These are phyloP conservation scores for Globisporangium irregulare DNA, from an alignment of 352 stramenopile species.

Conservation along the genomic window DNA sequence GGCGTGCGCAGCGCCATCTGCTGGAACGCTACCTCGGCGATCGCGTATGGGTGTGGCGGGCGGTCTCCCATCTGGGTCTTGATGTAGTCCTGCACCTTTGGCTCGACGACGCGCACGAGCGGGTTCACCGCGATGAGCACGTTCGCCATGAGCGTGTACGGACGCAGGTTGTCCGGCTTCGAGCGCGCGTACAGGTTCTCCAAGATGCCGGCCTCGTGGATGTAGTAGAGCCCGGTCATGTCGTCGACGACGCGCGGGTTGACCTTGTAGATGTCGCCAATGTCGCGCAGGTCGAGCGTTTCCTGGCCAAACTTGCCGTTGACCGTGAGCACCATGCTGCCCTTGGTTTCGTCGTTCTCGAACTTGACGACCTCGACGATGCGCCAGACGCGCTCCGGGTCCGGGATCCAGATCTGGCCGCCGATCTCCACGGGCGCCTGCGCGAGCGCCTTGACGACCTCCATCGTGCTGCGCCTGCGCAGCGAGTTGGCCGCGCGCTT, in stretches of 20 bases:
- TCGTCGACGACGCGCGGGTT: slow-evolving; percentile 86
- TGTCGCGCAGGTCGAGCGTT: slow-evolving; percentile 73
- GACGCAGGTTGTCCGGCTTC: slow-evolving; percentile 68
- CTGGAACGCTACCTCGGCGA: slow-evolving; percentile 87
- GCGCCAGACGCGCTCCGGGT: slow-evolving; percentile 80
- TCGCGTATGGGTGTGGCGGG: slow-evolving; percentile 79
- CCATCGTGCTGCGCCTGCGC: slow-evolving; percentile 64
- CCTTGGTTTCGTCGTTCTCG: slow-evolving; percentile 45
- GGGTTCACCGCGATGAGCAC: slow-evolving; percentile 87
- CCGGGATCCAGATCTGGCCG: slow-evolving; percentile 84
- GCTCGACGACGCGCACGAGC: slow-evolving; percentile 75
- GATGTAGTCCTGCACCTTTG: slow-evolving; percentile 85
- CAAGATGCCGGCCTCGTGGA: slow-evolving; percentile 84
- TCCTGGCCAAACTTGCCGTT: slow-evolving; percentile 72
- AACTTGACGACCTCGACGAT: slow-evolving; percentile 76
- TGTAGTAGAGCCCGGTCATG: slow-evolving; percentile 88
- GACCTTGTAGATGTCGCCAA: slow-evolving; percentile 83
- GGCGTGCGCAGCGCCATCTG: slow-evolving; percentile 83
- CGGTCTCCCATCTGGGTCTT: slow-evolving; percentile 86
- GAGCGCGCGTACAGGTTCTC: slow-evolving; percentile 77
- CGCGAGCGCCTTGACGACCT: slow-evolving; percentile 64
- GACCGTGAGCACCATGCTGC: slow-evolving; percentile 61
- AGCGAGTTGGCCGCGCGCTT: slow-evolving; percentile 59
- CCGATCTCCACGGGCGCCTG: slow-evolving; percentile 74
- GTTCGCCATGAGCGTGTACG: slow-evolving; percentile 89